Percentiles rank a stretch among this genome's conserved stretches.
These are phyloP conservation scores for Pseudogymnoascus sp. DNA, from an alignment of 2,329 filamentous ascomycete species.

Conservation along the genomic window DNA sequence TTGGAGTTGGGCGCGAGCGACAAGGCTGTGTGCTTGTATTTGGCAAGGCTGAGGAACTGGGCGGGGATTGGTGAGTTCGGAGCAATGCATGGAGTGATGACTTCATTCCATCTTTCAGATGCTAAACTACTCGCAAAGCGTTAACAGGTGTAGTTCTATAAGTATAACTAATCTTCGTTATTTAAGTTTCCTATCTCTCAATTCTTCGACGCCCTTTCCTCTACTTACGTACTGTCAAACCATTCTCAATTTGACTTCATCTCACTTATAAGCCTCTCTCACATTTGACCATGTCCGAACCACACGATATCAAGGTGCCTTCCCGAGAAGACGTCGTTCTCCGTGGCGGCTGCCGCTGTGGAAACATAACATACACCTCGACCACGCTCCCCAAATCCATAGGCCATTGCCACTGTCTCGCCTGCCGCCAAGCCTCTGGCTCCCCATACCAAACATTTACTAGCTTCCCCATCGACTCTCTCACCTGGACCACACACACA, in stretches of 20 bases:
- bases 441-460: constrained; percentile 39
- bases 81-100: not conserved
- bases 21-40: not conserved
- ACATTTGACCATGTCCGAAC: not conserved
- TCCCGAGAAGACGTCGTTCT: constrained; percentile 20
- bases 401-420: constrained; percentile 40
- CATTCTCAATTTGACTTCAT: not conserved
- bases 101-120: constrained; percentile 14
- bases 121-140: constrained; percentile 12
- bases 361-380: constrained; percentile 35
- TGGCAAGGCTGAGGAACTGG: not conserved
- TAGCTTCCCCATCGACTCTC: constrained; percentile 28
- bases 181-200: not conserved
- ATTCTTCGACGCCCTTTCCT: not conserved
- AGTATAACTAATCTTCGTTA: not conserved
- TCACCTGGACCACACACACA: constrained; percentile 30
- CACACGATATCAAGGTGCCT: not conserved
- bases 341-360: constrained; percentile 39
- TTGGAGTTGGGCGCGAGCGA: not conserved
- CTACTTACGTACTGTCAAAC: not conserved
- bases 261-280: not conserved
- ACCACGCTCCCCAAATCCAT: constrained; percentile 30
- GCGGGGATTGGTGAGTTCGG: not conserved
- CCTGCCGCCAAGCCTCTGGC: constrained; percentile 42
- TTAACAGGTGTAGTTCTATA: not conserved